Percentiles rank a stretch among this genome's conserved stretches.
Conservation (phyloP, 257 asterid genomes). For the Handroanthus guayacan region DNA sequence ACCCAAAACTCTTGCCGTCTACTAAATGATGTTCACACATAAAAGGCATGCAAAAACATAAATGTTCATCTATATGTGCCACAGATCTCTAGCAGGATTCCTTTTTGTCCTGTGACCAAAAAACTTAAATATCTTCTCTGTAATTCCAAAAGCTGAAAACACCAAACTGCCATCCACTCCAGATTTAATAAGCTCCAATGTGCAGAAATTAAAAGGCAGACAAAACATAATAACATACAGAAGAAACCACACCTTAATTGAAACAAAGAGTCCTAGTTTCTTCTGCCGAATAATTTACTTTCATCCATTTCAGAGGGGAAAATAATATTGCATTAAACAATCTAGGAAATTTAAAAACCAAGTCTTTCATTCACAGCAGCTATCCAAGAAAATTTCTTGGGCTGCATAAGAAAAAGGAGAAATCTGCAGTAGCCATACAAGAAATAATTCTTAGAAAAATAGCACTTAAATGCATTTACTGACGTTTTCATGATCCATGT, state of each 20-base stretch:
- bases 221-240: neutral
- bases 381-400: neutral
- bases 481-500: slow-evolving; percentile 99
- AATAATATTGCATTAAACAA: slow-evolving; percentile 9
- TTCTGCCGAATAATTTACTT: neutral
- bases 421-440: neutral
- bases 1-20: slow-evolving; percentile 9
- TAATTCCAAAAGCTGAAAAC: slow-evolving; percentile 8
- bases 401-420: neutral
- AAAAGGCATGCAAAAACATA: neutral
- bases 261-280: neutral
- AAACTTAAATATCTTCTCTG: slow-evolving; percentile 24
- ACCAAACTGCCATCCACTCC: slow-evolving; percentile 17
- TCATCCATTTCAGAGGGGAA: neutral
- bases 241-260: slow-evolving; percentile 9
- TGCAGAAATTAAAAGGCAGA: slow-evolving; percentile 6
- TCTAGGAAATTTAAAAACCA: slow-evolving; percentile 12
- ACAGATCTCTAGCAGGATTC: slow-evolving; percentile 17
- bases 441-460: neutral
- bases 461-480: slow-evolving; percentile 41
- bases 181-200: slow-evolving; percentile 9
- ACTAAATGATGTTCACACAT: slow-evolving; percentile 3
- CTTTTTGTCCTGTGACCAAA: slow-evolving; percentile 6
- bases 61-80: neutral
- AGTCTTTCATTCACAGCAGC: neutral